These are phyloP conservation scores for Endocarpon pusillum DNA, from an alignment of 495 filamentous ascomycete species.

Conservation along the genomic window DNA sequence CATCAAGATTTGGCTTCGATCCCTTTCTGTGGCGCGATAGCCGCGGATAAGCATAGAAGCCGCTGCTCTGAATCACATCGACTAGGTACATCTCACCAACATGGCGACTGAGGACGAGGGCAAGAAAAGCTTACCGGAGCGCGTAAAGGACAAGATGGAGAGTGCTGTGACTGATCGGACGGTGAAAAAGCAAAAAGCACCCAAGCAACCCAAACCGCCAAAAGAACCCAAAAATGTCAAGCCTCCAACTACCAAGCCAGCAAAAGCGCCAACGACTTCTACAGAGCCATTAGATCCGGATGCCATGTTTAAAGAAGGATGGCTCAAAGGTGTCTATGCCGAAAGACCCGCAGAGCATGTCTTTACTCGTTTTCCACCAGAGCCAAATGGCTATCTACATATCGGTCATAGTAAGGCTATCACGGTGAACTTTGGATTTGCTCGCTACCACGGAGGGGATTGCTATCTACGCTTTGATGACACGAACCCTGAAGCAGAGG, in stretches of 20 bases:
- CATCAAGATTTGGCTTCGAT: too few relatives aligned
- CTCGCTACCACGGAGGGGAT: conserved; percentile 63
- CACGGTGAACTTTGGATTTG: conserved; percentile 91
- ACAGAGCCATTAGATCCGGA: conserved; percentile 50
- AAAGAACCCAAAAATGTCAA: conserved; percentile 13
- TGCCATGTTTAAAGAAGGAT: conserved; percentile 72
- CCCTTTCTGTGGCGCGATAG: too few relatives aligned
- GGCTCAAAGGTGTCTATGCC: conserved; percentile 63
- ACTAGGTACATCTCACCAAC: background rate
- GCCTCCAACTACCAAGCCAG: conserved; percentile 12
- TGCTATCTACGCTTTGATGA: conserved; percentile 59
- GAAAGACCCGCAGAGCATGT: conserved; percentile 51
- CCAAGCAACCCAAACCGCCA: conserved; percentile 22
- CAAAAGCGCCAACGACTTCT: conserved; percentile 24
- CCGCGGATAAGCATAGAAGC: too few relatives aligned
- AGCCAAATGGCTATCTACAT: conserved; percentile 63
- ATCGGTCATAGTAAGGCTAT: conserved; percentile 96
- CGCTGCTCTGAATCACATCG: too few relatives aligned
- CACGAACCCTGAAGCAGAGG: conserved; percentile 71
- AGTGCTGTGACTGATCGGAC: background rate
- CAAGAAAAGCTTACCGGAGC: background rate
- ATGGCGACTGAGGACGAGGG: background rate
- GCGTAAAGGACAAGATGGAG: background rate
- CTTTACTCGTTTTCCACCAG: conserved; percentile 78
- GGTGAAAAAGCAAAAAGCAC: conserved; percentile 15